Evolutionary conservation across 2,329 filamentous ascomycete species (phyloP).

Genomic region (Pestalotiopsis sp.): DNA sequence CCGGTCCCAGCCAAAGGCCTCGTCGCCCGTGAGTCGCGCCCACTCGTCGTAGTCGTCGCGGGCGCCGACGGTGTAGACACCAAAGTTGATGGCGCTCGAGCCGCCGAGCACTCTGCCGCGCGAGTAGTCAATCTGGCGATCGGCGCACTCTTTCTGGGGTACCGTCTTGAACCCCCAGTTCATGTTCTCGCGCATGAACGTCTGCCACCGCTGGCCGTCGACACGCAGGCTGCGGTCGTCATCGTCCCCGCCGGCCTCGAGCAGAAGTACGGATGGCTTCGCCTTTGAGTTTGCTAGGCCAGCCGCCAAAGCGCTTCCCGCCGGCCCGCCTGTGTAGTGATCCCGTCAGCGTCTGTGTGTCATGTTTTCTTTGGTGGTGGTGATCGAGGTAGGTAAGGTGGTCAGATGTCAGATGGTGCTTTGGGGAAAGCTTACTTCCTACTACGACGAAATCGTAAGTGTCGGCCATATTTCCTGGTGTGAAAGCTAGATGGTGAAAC

Average conservation of each 20-base stretch:
- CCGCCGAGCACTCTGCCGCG: constrained; percentile 56
- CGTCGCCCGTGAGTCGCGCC: constrained; percentile 58
- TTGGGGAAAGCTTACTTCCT: constrained; percentile 30
- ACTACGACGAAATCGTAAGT: constrained; percentile 38
- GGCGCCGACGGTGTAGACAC: constrained; percentile 57
- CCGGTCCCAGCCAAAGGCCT: constrained; percentile 56
- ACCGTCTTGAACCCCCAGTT: constrained; percentile 57
- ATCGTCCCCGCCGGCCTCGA: constrained; percentile 61
- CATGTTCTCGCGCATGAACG: constrained; percentile 49
- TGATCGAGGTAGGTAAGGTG: neutral
- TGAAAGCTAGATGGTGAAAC: neutral
- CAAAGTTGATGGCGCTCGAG: constrained; percentile 57
- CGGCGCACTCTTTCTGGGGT: constrained; percentile 46
- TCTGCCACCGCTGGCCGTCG: constrained; percentile 58
- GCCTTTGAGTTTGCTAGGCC: constrained; percentile 49
- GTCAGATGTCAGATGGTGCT: neutral
- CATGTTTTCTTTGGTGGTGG: neutral
- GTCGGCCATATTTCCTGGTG: constrained; percentile 17
- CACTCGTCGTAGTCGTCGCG: constrained; percentile 65
- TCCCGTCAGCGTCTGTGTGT: neutral
- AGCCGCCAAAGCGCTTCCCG: constrained; percentile 59
- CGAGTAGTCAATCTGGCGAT: constrained; percentile 49
- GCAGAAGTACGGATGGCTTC: constrained; percentile 57
- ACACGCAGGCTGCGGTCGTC: constrained; percentile 49
- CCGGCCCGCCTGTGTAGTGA: constrained; percentile 54